These are phyloP conservation scores for Nakazawaea siamensis DNA, from an alignment of 805 yeast genomes.

Conservation along the genomic window DNA sequence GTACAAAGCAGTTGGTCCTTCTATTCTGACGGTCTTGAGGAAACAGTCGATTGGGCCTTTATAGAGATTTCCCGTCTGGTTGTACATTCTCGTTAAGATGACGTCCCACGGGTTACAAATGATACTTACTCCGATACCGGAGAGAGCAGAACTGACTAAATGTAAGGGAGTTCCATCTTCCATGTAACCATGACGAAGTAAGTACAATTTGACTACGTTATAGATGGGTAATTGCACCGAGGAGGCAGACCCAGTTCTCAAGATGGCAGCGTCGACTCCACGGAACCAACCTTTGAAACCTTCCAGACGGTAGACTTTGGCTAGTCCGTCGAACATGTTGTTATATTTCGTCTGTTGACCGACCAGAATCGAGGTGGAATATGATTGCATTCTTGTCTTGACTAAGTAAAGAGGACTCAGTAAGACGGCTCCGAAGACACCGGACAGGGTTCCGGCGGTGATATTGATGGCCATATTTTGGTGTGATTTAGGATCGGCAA, in stretches of 20 bases:
- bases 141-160: conserved; percentile 60
- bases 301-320: conserved; percentile 51
- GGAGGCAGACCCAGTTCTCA: conserved; percentile 94
- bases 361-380: conserved; percentile 52
- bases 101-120: conserved; percentile 99
- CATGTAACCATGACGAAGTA: conserved; percentile 44
- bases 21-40: conserved; percentile 68
- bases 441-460: conserved; percentile 73
- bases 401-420: conserved; percentile 91
- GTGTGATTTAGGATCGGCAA: conserved; percentile 33
- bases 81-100: conserved; percentile 86
- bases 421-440: conserved; percentile 79
- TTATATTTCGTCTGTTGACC: conserved; percentile 92
- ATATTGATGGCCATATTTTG: conserved; percentile 58
- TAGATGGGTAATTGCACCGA: conserved; percentile 92
- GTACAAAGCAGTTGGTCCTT: conserved; percentile 83
- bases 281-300: conserved; percentile 76
- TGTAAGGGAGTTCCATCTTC: conserved; percentile 64
- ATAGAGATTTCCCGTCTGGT: conserved; percentile 85
- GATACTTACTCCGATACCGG: conserved; percentile 89
- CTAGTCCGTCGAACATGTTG: conserved; percentile 60
- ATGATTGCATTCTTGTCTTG: conserved; percentile 96
- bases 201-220: conserved; percentile 60
- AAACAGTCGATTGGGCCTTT: conserved; percentile 86
- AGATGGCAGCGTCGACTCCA: conserved; percentile 91